Conservation (phyloP, 1,284 basidiomycete species). For the Papiliotrema fonsecae region DNA sequence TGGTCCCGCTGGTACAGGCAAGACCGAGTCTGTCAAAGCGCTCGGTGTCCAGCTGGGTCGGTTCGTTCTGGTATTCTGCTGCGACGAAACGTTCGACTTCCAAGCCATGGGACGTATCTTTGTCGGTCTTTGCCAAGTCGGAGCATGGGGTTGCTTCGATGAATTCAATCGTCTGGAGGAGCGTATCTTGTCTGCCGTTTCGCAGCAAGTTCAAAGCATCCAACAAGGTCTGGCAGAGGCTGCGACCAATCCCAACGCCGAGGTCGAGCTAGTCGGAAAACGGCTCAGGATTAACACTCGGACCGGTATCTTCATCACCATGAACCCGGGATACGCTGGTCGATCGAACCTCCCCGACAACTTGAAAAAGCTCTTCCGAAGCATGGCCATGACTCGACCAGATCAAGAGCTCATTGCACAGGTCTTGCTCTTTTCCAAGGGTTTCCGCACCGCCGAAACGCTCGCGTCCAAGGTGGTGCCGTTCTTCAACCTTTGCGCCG, state of each 20-base stretch:
- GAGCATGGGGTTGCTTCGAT: conserved; percentile 98
- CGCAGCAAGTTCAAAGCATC: conserved; percentile 97
- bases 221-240: conserved; percentile 86
- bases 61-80: conserved; percentile 98
- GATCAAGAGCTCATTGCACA: conserved; percentile 98
- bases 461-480: conserved; percentile 97
- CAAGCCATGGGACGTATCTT: conserved; percentile 99
- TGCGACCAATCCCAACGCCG: conserved; percentile 73
- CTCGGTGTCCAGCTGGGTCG: conserved; percentile 95
- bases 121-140: conserved; percentile 96
- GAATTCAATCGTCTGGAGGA: conserved; percentile 98
- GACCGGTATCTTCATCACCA: conserved; percentile 95
- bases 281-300: conserved; percentile 87
- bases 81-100: conserved; percentile 99
- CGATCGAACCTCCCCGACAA: conserved; percentile 96
- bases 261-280: conserved; percentile 96
- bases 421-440: conserved; percentile 99
- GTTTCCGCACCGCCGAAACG: conserved; percentile 93
- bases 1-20: conserved; percentile 97
- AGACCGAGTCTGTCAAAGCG: conserved; percentile 99
- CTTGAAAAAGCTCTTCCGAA: conserved; percentile 60
- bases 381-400: conserved; percentile 98
- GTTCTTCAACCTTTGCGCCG: conserved; percentile 97
- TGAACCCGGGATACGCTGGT: conserved; percentile 94
- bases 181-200: conserved; percentile 94